Evolutionary conservation across 2,329 filamentous ascomycete species (phyloP), one percentile per base, ranked within the genome.

Genomic region (Dactylella cylindrospora): DNA sequence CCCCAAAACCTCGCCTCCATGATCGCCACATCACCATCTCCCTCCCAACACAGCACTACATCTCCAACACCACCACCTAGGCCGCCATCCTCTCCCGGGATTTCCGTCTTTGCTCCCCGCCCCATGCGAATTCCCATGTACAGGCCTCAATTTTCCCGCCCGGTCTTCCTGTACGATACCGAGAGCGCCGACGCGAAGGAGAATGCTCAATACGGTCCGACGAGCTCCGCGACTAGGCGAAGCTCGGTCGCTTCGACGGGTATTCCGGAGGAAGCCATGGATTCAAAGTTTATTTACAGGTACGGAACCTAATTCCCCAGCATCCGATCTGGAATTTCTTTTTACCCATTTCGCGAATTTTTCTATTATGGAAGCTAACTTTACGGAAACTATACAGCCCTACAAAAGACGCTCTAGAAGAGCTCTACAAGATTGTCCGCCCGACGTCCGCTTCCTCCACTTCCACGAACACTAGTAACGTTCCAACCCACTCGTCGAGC

Each of bases 151-250:
- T 64, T 64, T 40, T 51, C 59, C 33, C 59, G 59, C 39, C 59
- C 59, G n/a, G 52, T 64, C 45, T 64, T 64, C 51, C 44, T 64
- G 29, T 64, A 55, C 51, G 59, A 64, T 40, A 46, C 59, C 31
- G 59, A 64, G 3, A 35, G 41, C 39, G 38, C 29, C 44, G 49
- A 40, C 17, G 39, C 44, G 28, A 64, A 64, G 26, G 57, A 62
- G 44, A 62, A 62, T 44, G 5, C 38, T 25, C 45, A 49, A 13
- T 8, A 39, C 28, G 26, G 39, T 12, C 39, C 28, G n/a, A 3
- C 50, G 10, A 25, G 20, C 26, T 39, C 46, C n/a, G 17, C 49
- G n/a, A 57, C 59, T 29, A 44, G 59, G 36, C 59, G 59, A 33
- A 57, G 51, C 51, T 64, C 59, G 25, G 50, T 47, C 26, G 59